Evolutionary conservation across 1,139 yeast species (phyloP).

Genomic region (Saccharomyces uvarum): DNA sequence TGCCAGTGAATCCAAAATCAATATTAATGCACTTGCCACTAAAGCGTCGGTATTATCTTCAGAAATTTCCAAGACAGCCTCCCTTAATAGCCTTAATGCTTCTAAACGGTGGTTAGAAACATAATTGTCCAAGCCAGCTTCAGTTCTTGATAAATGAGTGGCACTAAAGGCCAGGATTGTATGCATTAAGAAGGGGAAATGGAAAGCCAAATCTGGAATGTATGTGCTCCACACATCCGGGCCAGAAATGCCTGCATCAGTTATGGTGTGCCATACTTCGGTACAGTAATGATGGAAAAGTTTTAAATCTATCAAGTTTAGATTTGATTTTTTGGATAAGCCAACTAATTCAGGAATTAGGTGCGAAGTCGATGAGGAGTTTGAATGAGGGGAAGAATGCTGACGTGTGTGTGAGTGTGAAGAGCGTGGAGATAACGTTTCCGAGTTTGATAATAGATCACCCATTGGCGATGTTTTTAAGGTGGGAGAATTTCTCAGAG

Average conservation of each 20-base stretch:
- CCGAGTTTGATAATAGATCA: not conserved
- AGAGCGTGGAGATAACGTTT: not conserved
- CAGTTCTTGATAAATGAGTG: slow-evolving; percentile 75
- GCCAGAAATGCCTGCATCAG: slow-evolving; percentile 84
- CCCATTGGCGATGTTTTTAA: slow-evolving; percentile 7
- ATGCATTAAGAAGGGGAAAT: slow-evolving; percentile 87
- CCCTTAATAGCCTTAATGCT: slow-evolving; percentile 70
- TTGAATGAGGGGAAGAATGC: slow-evolving; percentile 5
- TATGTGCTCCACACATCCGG: slow-evolving; percentile 80
- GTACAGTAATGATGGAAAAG: slow-evolving; percentile 83
- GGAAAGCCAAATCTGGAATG: slow-evolving; percentile 81
- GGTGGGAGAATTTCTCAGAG: not conserved
- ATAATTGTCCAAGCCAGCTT: slow-evolving; percentile 68
- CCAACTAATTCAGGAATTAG: not conserved
- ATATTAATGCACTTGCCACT: slow-evolving; percentile 81
- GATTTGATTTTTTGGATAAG: slow-evolving; percentile 27
- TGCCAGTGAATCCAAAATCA: slow-evolving; percentile 89
- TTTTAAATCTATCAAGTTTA: slow-evolving; percentile 71
- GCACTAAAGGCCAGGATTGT: slow-evolving; percentile 85
- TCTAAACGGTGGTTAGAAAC: slow-evolving; percentile 84
- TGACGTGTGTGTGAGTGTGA: not conserved
- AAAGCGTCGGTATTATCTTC: slow-evolving; percentile 84
- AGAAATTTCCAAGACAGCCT: slow-evolving; percentile 76
- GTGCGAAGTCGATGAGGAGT: not conserved
- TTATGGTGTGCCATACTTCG: slow-evolving; percentile 76